These are phyloP conservation scores for Aspergillus pseudonomiae DNA, from an alignment of 2,329 filamentous ascomycete genomes.

Conservation along the genomic window DNA sequence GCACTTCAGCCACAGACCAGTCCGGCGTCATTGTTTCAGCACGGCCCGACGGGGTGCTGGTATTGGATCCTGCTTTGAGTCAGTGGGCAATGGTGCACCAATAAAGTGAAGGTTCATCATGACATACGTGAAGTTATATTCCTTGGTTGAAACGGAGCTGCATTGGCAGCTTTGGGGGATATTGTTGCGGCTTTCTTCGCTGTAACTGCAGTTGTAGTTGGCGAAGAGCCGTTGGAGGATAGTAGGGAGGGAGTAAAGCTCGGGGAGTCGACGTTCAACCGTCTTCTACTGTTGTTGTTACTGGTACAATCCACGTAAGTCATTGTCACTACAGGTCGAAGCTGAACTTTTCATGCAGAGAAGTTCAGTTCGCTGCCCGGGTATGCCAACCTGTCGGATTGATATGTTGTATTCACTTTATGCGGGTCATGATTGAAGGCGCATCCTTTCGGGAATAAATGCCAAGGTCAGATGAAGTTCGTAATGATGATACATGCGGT, in stretches of 20 bases:
- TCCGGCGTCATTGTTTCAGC: constrained; percentile 46
- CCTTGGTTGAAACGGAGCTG: constrained; percentile 62
- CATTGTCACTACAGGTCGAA: constrained; percentile 4
- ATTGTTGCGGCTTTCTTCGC: constrained; percentile 71
- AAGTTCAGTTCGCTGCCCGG: constrained; percentile 10
- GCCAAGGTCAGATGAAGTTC: constrained; percentile 23
- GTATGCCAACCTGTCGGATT: constrained; percentile 42
- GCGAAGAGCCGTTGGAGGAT: constrained; percentile 41
- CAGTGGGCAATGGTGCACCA: constrained; percentile 19
- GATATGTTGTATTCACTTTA: constrained; percentile 54
- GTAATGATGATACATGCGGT: constrained; percentile 3
- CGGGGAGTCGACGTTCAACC: constrained; percentile 92
- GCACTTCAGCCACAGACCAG: constrained; percentile 49
- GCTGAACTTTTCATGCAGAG: background rate
- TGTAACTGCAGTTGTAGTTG: constrained; percentile 24
- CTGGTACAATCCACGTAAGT: constrained; percentile 23
- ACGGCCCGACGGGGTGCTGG: constrained; percentile 43
- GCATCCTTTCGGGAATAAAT: constrained; percentile 56
- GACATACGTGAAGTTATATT: constrained; percentile 43
- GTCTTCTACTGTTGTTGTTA: constrained; percentile 58
- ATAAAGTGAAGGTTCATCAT: constrained; percentile 1
- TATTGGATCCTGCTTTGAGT: constrained; percentile 42
- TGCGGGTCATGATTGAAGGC: constrained; percentile 84
- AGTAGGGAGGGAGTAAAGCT: constrained; percentile 76
- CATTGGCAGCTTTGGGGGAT: constrained; percentile 86